Evolutionary conservation across 2,329 filamentous ascomycete genomes (phyloP), one percentile per base, ranked within the genome.

Genomic region (Arthrobotrys megalospora): DNA sequence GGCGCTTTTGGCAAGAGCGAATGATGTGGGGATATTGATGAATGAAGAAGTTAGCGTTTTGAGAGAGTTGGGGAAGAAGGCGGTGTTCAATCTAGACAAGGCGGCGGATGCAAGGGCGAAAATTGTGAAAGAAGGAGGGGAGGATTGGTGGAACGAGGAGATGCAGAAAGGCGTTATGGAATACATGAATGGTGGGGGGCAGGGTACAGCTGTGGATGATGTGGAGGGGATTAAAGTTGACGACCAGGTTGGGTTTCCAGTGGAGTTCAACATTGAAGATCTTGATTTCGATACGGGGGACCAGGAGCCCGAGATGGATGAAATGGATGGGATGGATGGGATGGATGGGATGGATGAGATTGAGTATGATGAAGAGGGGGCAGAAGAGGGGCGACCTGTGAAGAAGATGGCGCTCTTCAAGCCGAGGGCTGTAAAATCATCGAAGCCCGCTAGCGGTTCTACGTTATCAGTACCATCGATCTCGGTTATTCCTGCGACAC

Each of bases 41-140:
- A 80, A 81, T 10, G 81, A 81, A 16, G 81, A 82, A 50, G 73
- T 79, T 3, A 75, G 66, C 45, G 77, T 81, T 28, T 47, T 82
- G 16, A 79, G 81, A 24, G 81, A 81, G 50, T 41, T 82, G 24
- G 81, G 80, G 21, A 82, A 82, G 70, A 81, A 69, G 53, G 75
- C 75, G 28, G 68, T 81, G 58, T 52, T 73, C 79, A 75, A 75
- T 60, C 32, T 79, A 24, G 65, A 63, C 1, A 64, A 80, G 19
- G 76, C 77, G 62, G 77, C 69, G 41, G 69, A 71, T n/a, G 66
- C 80, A 24, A 73, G 79, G 47, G 68, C 41, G 16, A 71, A 78
- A 48, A 65, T 50, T 10, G 70, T 79, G 8, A 64, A 68, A 7
- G 34, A 6, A 12, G 69, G 76, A 19, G 65, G 69, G 8, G 19